Conservation (phyloP, 31 red algal genomes). For the Odonthalia washingtoniensis region DNA sequence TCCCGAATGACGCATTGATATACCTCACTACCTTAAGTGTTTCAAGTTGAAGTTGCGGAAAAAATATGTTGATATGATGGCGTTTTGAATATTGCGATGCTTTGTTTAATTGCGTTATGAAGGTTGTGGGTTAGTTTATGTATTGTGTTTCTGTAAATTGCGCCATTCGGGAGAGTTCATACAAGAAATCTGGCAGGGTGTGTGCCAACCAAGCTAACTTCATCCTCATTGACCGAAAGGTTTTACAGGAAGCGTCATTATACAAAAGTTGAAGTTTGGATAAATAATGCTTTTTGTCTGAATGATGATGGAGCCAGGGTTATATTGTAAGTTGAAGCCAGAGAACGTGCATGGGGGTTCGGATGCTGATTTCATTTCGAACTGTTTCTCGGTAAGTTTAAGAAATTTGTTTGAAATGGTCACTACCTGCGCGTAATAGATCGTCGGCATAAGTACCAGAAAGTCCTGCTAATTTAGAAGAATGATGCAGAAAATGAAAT, state of each 20-base stretch:
- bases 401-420: no score
- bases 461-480: constrained; percentile 7
- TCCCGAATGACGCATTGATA: constrained; percentile 49
- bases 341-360: constrained; percentile 10
- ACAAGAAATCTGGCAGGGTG: constrained; percentile 12
- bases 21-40: constrained; percentile 30
- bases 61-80: background rate
- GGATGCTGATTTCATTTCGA: no score
- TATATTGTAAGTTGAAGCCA: no score
- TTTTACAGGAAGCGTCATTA: background rate
- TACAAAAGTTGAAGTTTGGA: constrained; percentile 27
- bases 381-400: no score
- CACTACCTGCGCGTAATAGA: no score
- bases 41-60: constrained; percentile 2
- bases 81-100: constrained; percentile 1
- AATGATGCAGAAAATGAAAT: background rate
- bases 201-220: no score
- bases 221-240: constrained; percentile 34
- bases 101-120: constrained; percentile 33
- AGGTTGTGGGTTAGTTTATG: background rate
- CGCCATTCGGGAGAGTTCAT: constrained; percentile 35
- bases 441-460: no score
- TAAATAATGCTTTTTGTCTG: constrained; percentile 25
- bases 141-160: constrained; percentile 42
- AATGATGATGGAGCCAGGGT: background rate